Evolutionary conservation across 2,329 filamentous ascomycete species (phyloP).

Genomic region (Trichoderma sp.): DNA sequence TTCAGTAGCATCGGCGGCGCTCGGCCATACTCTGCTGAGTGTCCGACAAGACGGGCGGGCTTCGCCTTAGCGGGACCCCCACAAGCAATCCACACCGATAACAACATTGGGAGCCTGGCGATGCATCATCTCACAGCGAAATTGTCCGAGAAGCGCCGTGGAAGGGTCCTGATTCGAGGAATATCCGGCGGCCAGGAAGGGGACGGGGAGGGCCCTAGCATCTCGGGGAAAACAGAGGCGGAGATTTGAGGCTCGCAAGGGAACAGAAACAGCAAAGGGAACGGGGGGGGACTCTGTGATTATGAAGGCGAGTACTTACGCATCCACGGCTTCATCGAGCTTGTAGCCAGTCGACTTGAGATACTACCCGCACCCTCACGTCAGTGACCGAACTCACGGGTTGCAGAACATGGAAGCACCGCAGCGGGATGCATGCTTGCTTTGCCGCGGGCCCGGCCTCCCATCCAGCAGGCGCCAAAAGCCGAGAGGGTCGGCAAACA

Average conservation of each 20-base stretch:
- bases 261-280: not conserved
- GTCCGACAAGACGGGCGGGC: constrained; percentile 37
- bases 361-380: constrained; percentile 42
- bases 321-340: constrained; percentile 57
- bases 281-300: not conserved
- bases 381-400: constrained; percentile 24
- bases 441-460: constrained; percentile 20
- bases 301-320: constrained; percentile 49
- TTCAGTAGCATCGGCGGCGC: constrained; percentile 43
- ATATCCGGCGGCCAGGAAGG: constrained; percentile 22
- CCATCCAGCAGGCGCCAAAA: constrained; percentile 20
- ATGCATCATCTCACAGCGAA: constrained; percentile 31
- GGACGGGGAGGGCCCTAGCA: constrained; percentile 2
- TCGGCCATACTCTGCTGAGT: constrained; percentile 44
- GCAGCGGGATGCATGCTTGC: constrained; percentile 17
- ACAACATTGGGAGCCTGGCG: constrained; percentile 27
- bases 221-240: constrained; percentile 14
- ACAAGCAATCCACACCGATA: constrained; percentile 35
- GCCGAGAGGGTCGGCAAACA: constrained; percentile 20
- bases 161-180: constrained; percentile 23
- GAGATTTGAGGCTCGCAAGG: constrained; percentile 16
- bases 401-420: constrained; percentile 12
- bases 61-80: constrained; percentile 39
- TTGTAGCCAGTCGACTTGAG: constrained; percentile 54
- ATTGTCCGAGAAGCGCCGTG: constrained; percentile 35